Evolutionary conservation across 345 rosid species (phyloP), one percentile per base, ranked within the genome.

Genomic region (Hypericum perforatum): DNA sequence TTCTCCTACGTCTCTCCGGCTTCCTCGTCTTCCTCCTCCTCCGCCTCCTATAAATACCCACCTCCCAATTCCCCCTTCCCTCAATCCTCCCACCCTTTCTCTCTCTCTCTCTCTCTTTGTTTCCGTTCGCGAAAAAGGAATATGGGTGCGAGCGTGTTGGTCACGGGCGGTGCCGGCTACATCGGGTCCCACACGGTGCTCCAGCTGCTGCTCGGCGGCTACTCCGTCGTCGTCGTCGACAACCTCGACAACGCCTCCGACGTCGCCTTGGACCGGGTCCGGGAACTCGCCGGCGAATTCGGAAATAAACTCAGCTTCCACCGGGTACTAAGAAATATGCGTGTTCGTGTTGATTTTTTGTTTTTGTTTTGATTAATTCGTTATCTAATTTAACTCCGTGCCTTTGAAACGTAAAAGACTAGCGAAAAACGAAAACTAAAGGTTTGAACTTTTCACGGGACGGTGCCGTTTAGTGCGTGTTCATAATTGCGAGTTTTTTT

Each of bases 131-230:
- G n/a, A n/a, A n/a, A n/a, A n/a, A n/a, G n/a, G 37, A 43, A 39
- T 16, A 78, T 75, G 83, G 65, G 71, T 52, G 65, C 39, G 57
- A 77, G 37, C 53, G 67, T 92, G 52, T 70, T 94, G 51, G 97
- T 94, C 15, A 86, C 94, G 57, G 99, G 99, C 7, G 99, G 99
- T 38, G 95, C 99, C 65, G 99, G 97, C 48, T 94, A 85, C 72
- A 94, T 89, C 54, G 99, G 99, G 5, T 89, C 87, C 59, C 99
- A 94, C 76, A 82, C 99, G 3, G 99, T 89, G 50, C 85, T 94
- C 44, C 97, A 94, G 72, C 74, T 94, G 54, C 85, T 94, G 7
- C 63, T 72, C 45, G 82, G 76, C 14, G 95, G 97, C 5, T 82
- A 77, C 73, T 65, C 37, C 11, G 62, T 68, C 59, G 92, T 82